Conservation (phyloP, 1,284 basidiomycete species). For the Veloporphyrellus conicus region DNA sequence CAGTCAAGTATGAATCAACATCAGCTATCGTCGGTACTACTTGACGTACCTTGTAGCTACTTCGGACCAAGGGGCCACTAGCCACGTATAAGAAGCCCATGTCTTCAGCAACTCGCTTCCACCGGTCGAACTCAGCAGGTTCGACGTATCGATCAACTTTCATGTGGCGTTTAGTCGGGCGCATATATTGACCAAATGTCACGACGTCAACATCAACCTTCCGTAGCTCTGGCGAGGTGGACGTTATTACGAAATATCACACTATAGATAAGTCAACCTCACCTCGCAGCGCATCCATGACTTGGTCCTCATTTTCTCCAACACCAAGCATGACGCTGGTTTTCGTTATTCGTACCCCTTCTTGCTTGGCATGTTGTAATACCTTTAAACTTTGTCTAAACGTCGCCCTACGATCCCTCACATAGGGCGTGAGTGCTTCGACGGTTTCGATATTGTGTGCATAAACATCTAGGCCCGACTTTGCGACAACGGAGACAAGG, state of each 20-base stretch:
- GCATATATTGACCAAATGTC: conserved; percentile 99
- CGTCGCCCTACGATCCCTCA: conserved; percentile 90
- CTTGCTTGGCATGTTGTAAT: conserved; percentile 76
- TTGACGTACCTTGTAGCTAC: conserved; percentile 84
- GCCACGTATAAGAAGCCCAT: conserved; percentile 98
- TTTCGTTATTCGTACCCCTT: conserved; percentile 89
- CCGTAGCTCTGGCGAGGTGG: conserved; percentile 64
- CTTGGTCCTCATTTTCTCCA: conserved; percentile 84
- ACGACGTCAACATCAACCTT: conserved; percentile 92
- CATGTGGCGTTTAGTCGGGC: conserved; percentile 98
- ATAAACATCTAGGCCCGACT: conserved; percentile 93
- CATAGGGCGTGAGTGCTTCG: conserved; percentile 89
- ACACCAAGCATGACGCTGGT: conserved; percentile 99
- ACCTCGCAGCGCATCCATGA: conserved; percentile 84
- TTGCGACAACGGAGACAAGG: conserved; percentile 79
- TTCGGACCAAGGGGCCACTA: conserved; percentile 91
- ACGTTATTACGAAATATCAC: neutral
- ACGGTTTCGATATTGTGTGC: conserved; percentile 98
- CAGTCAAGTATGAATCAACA: conserved; percentile 7
- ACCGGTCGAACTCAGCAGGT: conserved; percentile 88
- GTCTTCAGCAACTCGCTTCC: conserved; percentile 86
- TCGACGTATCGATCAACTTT: conserved; percentile 96
- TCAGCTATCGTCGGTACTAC: conserved; percentile 1
- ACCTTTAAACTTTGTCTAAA: conserved; percentile 89
- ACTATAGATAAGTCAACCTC: conserved; percentile 10